Percentiles rank a stretch among this genome's conserved stretches.
These are phyloP conservation scores for Discostella pseudostelligera DNA, from an alignment of 108 stramenopile genomes.

Conservation along the genomic window DNA sequence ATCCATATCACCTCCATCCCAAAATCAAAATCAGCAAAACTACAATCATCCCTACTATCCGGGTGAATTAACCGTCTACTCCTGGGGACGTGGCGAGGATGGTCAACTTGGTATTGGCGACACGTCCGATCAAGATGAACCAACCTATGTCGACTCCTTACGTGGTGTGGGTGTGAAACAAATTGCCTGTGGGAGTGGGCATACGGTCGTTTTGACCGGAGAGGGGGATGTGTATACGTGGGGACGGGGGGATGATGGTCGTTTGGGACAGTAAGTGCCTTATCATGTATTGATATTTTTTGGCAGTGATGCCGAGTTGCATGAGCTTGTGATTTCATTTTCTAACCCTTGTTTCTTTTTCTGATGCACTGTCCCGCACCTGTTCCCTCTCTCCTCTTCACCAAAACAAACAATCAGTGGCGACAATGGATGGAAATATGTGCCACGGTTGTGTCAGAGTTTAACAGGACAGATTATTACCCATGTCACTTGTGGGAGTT, in stretches of 20 bases:
- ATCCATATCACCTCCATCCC: too few relatives aligned
- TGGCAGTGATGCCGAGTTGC: too few relatives aligned
- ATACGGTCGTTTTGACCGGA: slow-evolving; percentile 89
- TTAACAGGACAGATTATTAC: slow-evolving; percentile 79
- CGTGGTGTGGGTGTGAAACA: slow-evolving; percentile 88
- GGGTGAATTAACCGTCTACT: slow-evolving; percentile 74
- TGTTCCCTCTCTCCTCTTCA: not conserved
- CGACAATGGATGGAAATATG: slow-evolving; percentile 96
- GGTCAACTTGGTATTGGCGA: slow-evolving; percentile 82
- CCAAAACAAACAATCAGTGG: slow-evolving; percentile 30
- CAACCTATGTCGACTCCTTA: slow-evolving; percentile 88
- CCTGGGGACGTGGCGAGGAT: slow-evolving; percentile 92
- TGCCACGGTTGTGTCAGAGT: slow-evolving; percentile 81
- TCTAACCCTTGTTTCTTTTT: too few relatives aligned
- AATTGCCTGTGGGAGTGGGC: slow-evolving; percentile 92
- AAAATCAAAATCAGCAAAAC: slow-evolving; percentile 10
- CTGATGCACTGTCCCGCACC: too few relatives aligned
- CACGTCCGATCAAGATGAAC: slow-evolving; percentile 80
- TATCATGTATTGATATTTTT: too few relatives aligned
- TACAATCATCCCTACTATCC: slow-evolving; percentile 5
- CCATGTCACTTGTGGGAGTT: slow-evolving; percentile 91
- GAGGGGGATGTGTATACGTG: slow-evolving; percentile 96
- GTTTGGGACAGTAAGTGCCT: slow-evolving; percentile 77
- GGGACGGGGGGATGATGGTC: slow-evolving; percentile 84
- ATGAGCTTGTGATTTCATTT: too few relatives aligned